Conservation (phyloP, 2,329 filamentous ascomycete species). For the Nemania sp. region DNA sequence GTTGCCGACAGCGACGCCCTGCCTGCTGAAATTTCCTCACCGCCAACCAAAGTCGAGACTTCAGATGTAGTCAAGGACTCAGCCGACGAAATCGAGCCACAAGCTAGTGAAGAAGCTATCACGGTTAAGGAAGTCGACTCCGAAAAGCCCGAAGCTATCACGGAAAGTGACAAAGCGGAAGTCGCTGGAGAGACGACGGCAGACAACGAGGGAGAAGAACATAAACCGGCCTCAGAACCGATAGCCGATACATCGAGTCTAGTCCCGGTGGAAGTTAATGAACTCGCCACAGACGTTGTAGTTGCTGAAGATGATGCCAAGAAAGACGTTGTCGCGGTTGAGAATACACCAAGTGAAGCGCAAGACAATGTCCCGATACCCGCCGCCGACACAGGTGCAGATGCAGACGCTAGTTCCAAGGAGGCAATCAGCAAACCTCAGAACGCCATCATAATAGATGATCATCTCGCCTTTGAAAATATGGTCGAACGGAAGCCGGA, state of each 20-base stretch:
- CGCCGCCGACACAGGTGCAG: background rate
- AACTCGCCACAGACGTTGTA: background rate
- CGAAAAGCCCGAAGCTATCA: background rate
- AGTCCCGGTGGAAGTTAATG: background rate
- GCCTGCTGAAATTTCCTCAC: background rate
- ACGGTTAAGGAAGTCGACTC: background rate
- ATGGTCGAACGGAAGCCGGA: slow-evolving; percentile 3
- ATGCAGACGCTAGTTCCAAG: background rate
- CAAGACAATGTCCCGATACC: slow-evolving; percentile 9
- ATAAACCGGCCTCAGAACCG: background rate
- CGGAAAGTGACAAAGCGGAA: slow-evolving; percentile 5
- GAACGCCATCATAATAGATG: slow-evolving; percentile 10
- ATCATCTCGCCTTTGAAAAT: slow-evolving; percentile 12
- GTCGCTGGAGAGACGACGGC: background rate
- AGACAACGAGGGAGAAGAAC: slow-evolving; percentile 1
- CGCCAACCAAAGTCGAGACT: slow-evolving; percentile 8
- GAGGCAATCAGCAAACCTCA: slow-evolving; percentile 1
- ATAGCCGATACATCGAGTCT: background rate
- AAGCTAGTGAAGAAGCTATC: background rate
- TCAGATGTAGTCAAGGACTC: background rate
- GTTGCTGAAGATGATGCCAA: slow-evolving; percentile 4
- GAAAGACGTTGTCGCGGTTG: slow-evolving; percentile 2
- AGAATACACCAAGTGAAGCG: slow-evolving; percentile 3
- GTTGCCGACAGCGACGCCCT: slow-evolving; percentile 6
- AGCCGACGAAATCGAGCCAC: background rate